Evolutionary conservation across 257 asterid species (phyloP).

Genomic region (Jacaranda mimosifolia): DNA sequence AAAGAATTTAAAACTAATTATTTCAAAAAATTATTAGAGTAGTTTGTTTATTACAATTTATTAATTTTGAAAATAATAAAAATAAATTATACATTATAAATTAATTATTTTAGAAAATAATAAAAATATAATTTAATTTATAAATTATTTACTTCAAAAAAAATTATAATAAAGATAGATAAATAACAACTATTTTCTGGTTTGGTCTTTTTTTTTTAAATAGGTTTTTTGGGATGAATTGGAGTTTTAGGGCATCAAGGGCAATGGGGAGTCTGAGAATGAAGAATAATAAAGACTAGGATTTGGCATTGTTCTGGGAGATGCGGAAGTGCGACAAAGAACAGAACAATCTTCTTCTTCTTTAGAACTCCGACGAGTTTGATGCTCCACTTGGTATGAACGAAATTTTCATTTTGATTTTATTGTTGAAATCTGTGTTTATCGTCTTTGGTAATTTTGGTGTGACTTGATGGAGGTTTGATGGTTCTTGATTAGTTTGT

Average conservation of each 20-base stretch:
- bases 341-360: slow-evolving; percentile 67
- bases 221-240: slow-evolving; percentile 60
- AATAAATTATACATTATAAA: too few relatives aligned
- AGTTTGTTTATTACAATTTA: too few relatives aligned
- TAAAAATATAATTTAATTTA: too few relatives aligned
- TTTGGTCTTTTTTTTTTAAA: slow-evolving; percentile 1
- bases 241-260: slow-evolving; percentile 87
- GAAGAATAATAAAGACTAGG: slow-evolving; percentile 81
- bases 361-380: slow-evolving; percentile 78
- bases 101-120: too few relatives aligned
- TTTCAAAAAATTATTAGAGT: too few relatives aligned
- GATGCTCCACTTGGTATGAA: slow-evolving; percentile 77
- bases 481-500: slow-evolving; percentile 36
- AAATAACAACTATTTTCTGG: too few relatives aligned
- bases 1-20: too few relatives aligned
- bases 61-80: too few relatives aligned
- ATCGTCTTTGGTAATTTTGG: neutral
- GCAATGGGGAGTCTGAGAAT: slow-evolving; percentile 69
- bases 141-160: too few relatives aligned
- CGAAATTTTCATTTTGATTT: neutral
- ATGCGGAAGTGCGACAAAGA: slow-evolving; percentile 91
- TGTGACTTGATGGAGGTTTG: slow-evolving; percentile 35
- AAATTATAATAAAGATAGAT: too few relatives aligned
- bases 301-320: slow-evolving; percentile 87
- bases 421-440: slow-evolving; percentile 17